A percentile compares a stretch with the other conserved stretches of the same genome.
Evolutionary conservation across 805 yeast species (phyloP).

Genomic region (Ogataea kodamae): DNA sequence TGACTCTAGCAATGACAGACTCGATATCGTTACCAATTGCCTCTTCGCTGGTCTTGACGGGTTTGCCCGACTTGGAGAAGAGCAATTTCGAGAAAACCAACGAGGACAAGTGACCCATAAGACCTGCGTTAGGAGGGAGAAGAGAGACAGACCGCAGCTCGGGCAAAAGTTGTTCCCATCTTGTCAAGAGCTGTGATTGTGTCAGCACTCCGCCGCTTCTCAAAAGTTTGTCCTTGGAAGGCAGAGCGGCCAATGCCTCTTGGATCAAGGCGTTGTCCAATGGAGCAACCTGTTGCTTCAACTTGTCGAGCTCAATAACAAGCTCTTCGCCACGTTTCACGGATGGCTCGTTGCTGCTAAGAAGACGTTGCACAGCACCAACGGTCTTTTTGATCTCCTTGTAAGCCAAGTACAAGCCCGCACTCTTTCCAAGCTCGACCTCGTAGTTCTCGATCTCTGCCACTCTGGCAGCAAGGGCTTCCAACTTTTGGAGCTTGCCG

Average conservation of each 20-base stretch:
- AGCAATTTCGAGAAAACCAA: constrained; percentile 70
- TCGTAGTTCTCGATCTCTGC: constrained; percentile 55
- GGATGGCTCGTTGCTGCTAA: constrained; percentile 36
- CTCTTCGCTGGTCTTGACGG: constrained; percentile 37
- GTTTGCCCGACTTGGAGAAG: constrained; percentile 74
- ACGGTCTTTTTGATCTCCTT: constrained; percentile 45
- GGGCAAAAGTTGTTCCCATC: constrained; percentile 78
- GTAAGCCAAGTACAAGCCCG: constrained; percentile 37
- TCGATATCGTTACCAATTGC: constrained; percentile 74
- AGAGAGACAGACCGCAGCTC: constrained; percentile 86
- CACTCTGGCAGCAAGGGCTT: constrained; percentile 53
- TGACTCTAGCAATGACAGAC: constrained; percentile 82
- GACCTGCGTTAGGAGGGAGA: constrained; percentile 93
- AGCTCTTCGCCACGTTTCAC: constrained; percentile 45
- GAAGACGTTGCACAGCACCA: constrained; percentile 38
- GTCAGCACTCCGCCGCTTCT: constrained; percentile 61
- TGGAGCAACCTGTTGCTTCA: constrained; percentile 36
- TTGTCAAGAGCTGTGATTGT: constrained; percentile 68
- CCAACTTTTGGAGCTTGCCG: constrained; percentile 70
- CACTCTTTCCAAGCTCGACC: constrained; percentile 38
- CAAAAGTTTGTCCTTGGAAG: constrained; percentile 37
- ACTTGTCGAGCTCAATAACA: constrained; percentile 37
- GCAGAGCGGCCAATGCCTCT: constrained; percentile 45
- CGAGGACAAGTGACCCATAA: constrained; percentile 87
- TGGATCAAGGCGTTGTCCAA: constrained; percentile 34